Conservation (phyloP, 1,284 basidiomycete genomes). For the Cyathus olla region DNA sequence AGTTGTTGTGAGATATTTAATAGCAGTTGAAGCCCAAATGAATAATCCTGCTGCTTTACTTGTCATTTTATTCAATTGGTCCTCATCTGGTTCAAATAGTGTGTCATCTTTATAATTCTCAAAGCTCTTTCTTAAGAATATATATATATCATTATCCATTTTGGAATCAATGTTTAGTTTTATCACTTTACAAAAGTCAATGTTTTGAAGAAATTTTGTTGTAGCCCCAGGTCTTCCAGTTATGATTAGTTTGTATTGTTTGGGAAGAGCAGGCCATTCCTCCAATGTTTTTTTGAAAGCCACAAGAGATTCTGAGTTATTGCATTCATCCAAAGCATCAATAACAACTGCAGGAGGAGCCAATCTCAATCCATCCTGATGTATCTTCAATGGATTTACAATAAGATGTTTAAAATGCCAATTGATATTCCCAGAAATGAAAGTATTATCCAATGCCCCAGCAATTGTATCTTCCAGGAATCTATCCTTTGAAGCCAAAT, state of each 20-base stretch:
- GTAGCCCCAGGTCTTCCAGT: not conserved
- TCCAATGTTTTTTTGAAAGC: not conserved
- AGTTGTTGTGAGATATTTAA: not conserved
- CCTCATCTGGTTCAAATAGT: not conserved
- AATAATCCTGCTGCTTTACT: not conserved
- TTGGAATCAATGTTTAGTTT: not conserved
- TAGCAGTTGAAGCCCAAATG: not conserved
- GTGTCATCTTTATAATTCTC: not conserved
- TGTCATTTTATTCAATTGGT: not conserved
- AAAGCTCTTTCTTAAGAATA: not conserved
- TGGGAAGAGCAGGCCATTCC: not conserved
- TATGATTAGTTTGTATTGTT: not conserved
- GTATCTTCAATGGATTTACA: not conserved
- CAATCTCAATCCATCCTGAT: not conserved
- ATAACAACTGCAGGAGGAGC: conserved; percentile 17
- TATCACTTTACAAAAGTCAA: not conserved
- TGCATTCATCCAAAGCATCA: conserved; percentile 24
- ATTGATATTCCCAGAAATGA: not conserved
- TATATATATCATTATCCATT: not conserved
- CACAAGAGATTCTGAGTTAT: no score
- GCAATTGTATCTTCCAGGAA: not conserved
- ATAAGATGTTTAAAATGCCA: not conserved
- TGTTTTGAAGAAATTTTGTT: not conserved
- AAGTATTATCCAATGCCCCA: not conserved
- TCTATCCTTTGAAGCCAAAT: not conserved